Percentiles rank a stretch among this genome's conserved stretches.
These are phyloP conservation scores for Metarhizium album DNA, from an alignment of 2,329 filamentous ascomycete species.

Conservation along the genomic window DNA sequence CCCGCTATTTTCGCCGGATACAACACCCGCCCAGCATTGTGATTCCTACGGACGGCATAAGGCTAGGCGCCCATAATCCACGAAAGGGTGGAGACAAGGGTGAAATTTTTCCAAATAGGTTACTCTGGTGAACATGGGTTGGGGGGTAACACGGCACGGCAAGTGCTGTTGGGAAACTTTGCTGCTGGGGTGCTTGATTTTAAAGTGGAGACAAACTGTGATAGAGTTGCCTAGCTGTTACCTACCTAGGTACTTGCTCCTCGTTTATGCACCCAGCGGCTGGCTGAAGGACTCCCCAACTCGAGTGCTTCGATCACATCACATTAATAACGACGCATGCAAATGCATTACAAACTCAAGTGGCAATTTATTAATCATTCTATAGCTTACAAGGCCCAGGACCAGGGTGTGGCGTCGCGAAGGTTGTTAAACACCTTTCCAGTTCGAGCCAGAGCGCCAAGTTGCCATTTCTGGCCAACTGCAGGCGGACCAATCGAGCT, in stretches of 20 bases:
- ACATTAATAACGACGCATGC: too few species aligned
- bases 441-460: background rate
- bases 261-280: too few species aligned
- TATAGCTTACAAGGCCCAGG: constrained; percentile 3
- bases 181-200: too few species aligned
- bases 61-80: background rate
- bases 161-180: too few species aligned
- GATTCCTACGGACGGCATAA: background rate
- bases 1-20: background rate
- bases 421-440: constrained; percentile 1
- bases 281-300: too few species aligned
- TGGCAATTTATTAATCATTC: background rate
- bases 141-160: too few species aligned
- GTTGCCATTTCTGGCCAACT: background rate
- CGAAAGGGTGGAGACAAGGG: background rate
- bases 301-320: too few species aligned
- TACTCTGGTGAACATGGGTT: too few species aligned
- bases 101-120: too few species aligned
- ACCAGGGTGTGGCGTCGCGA: constrained; percentile 5
- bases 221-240: background rate
- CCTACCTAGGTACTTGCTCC: too few species aligned
- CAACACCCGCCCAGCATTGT: background rate
- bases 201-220: too few species aligned
- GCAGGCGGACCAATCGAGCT: constrained; percentile 2
- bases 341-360: too few species aligned